Percentiles rank a stretch among this genome's conserved stretches.
phyloP scores from a whole-genome alignment of 805 yeast genomes.

The Cyberlindnera mrakii region DNA sequence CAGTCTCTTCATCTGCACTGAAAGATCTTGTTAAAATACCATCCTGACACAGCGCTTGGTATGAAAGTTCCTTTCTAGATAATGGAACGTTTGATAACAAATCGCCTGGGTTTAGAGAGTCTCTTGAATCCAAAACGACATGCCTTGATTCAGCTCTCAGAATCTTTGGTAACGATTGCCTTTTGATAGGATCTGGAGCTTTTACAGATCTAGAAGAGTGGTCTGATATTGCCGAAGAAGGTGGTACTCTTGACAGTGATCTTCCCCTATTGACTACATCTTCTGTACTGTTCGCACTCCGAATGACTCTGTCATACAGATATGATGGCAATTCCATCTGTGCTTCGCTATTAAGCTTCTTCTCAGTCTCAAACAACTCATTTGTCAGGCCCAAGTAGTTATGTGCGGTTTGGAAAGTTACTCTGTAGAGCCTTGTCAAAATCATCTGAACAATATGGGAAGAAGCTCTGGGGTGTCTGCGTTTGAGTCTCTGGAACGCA shows the following conservation, averaged over 20 bases:
- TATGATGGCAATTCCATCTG: constrained; percentile 55
- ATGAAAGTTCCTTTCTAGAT: constrained; percentile 29
- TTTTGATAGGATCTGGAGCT: constrained; percentile 12
- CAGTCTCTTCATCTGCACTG: constrained; percentile 49
- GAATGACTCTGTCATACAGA: constrained; percentile 51
- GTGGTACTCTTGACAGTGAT: constrained; percentile 3
- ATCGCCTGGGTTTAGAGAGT: constrained; percentile 75
- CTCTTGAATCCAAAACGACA: constrained; percentile 46
- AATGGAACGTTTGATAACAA: constrained; percentile 75
- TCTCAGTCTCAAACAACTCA: constrained; percentile 76
- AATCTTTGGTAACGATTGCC: constrained; percentile 9
- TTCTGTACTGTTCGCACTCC: constrained; percentile 30
- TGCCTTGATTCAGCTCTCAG: constrained; percentile 33
- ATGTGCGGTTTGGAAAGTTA: constrained; percentile 87
- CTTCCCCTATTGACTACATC: constrained; percentile 10
- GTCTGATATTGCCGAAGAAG: constrained; percentile 3
- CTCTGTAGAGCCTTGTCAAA: constrained; percentile 77
- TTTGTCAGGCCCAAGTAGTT: constrained; percentile 77
- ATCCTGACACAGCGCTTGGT: neutral
- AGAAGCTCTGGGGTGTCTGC: constrained; percentile 79
- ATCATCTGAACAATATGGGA: constrained; percentile 94
- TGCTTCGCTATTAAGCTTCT: constrained; percentile 47
- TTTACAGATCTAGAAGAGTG: constrained; percentile 4
- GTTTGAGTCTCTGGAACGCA: constrained; percentile 67
- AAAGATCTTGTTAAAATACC: constrained; percentile 7